Base-by-base conservation (phyloP, 768 basidiomycete species). In the Tricholoma matsutake region DNA sequence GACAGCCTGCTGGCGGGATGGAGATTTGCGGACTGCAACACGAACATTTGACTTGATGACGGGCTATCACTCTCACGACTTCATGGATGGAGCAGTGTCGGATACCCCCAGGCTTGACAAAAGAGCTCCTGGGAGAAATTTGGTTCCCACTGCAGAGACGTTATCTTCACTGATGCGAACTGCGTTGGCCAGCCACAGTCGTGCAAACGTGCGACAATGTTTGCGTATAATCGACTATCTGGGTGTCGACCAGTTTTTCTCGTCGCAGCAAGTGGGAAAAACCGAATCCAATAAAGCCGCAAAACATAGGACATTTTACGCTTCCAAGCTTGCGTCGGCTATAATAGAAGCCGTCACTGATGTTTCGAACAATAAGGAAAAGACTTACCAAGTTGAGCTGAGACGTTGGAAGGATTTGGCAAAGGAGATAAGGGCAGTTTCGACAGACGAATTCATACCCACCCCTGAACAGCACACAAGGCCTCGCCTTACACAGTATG, bases 1-100 rank as follows among this genome's bases (percentile, higher is more conserved):
- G 67, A 72, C 77, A 62, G 80, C 83, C 2, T 92, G 91, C 71
- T 83, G 86, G 83, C 80, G 82, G 59, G 76, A 78, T 35, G 76
- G 69, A 13, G 87, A 92, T 71, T 92, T 88, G 89, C 75, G 69
- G 25, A 78, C 78, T 18, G 83, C 87, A 1, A 68, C 76, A 53
- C 79, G 80, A 54, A 73, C 82, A 16, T 88, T 91, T 70, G 84
- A 89, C 62, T 74, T 90, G 64, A 88, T 92, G 85, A 88, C 88
- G 3, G 90, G 91, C 6, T 85, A 83, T 64, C 81, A 80, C 61
- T 66, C 71, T 1, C 78, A 81, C 58, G 83, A 83, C 54, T 86
- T 86, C 61, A 78, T 79, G 73, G 81, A 83, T 41, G 82, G 78
- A 4, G 70, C 79, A 4, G 73, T 76, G 2, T 61, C 66, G 13